phyloP scores from a whole-genome alignment of 139 green algal species.

The Gonium pectorale region DNA sequence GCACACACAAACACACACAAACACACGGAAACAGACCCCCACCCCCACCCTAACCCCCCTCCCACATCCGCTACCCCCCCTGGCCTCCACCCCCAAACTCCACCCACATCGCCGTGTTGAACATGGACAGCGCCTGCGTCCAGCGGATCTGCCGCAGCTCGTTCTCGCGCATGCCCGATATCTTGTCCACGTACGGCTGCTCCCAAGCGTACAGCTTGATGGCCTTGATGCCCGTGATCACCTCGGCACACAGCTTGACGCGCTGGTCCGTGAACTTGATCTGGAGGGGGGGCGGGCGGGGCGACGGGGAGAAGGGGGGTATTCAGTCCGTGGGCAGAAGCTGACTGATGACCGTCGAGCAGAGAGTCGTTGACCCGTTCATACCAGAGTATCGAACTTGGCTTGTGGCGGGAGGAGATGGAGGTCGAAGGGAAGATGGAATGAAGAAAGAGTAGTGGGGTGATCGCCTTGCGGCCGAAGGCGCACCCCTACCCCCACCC shows the following conservation, averaged over 20 bases:
- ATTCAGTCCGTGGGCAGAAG: too few species aligned
- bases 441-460: too few species aligned
- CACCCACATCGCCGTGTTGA: constrained; percentile 32
- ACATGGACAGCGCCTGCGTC: constrained; percentile 40
- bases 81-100: not conserved
- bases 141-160: constrained; percentile 68
- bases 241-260: constrained; percentile 85
- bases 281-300: not conserved
- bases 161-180: constrained; percentile 74
- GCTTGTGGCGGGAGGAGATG: too few species aligned
- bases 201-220: constrained; percentile 97
- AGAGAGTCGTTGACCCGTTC: too few species aligned
- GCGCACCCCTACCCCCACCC: too few species aligned
- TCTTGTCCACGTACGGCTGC: constrained; percentile 80
- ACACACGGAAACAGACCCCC: not conserved
- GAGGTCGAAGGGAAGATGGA: too few species aligned
- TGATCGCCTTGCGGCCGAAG: too few species aligned
- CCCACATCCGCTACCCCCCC: too few species aligned
- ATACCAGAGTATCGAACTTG: too few species aligned
- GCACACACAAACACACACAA: too few species aligned
- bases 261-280: constrained; percentile 79
- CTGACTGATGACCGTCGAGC: too few species aligned
- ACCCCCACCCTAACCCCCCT: not conserved
- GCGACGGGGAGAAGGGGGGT: not conserved
- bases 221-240: constrained; percentile 91